phyloP scores from a whole-genome alignment of 805 yeast genomes.

The Zygosaccharomyces pseudorouxii region DNA sequence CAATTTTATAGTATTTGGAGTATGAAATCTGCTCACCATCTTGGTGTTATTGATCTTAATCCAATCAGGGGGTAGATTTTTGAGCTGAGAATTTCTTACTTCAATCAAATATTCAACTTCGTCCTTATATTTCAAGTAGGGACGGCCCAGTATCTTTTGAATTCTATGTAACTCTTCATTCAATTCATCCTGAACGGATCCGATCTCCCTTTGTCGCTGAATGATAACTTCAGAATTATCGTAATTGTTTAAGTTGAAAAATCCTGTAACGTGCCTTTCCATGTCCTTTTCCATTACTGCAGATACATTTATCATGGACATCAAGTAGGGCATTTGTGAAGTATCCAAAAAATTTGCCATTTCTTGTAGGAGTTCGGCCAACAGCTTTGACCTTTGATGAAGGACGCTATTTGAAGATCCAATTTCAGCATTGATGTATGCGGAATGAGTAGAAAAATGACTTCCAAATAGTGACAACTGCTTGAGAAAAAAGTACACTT shows the following conservation, averaged over 20 bases:
- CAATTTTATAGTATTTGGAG: slow-evolving; percentile 52
- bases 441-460: slow-evolving; percentile 30
- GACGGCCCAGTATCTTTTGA: slow-evolving; percentile 46
- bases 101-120: slow-evolving; percentile 75
- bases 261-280: slow-evolving; percentile 43
- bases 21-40: slow-evolving; percentile 64
- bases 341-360: slow-evolving; percentile 36
- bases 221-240: slow-evolving; percentile 41
- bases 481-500: slow-evolving; percentile 51
- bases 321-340: slow-evolving; percentile 35
- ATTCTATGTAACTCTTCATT: slow-evolving; percentile 49
- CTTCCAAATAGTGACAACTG: slow-evolving; percentile 39
- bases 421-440: slow-evolving; percentile 30
- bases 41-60: slow-evolving; percentile 65
- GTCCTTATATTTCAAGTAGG: slow-evolving; percentile 52
- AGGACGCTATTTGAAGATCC: slow-evolving; percentile 15
- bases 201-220: slow-evolving; percentile 38
- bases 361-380: slow-evolving; percentile 38
- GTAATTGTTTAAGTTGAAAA: slow-evolving; percentile 38
- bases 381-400: slow-evolving; percentile 28
- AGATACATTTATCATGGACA: slow-evolving; percentile 47
- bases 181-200: slow-evolving; percentile 44
- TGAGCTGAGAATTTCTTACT: slow-evolving; percentile 55
- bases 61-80: slow-evolving; percentile 69
- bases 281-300: slow-evolving; percentile 49